Evolutionary conservation across 2,329 filamentous ascomycete genomes (phyloP).

Genomic region (Pestalotiopsis sp.): DNA sequence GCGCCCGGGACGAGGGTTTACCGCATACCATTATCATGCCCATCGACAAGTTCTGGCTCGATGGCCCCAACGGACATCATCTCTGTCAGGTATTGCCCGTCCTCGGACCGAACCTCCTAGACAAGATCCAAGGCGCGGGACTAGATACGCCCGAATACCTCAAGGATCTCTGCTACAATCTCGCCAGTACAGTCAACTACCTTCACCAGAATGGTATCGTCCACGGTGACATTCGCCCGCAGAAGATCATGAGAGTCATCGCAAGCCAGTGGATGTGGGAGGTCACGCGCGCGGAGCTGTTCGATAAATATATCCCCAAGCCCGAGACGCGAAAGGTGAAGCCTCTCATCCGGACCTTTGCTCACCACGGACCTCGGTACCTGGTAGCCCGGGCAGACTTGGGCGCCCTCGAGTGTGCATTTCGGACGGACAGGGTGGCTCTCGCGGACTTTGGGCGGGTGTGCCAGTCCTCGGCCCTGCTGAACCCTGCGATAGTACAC

Average conservation of each 20-base stretch:
- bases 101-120: background rate
- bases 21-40: background rate
- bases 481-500: background rate
- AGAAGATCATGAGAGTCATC: conserved; percentile 1
- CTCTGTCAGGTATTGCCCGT: conserved; percentile 3
- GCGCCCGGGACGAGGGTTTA: background rate
- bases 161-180: background rate
- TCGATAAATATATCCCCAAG: background rate
- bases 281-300: background rate
- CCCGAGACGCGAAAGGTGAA: background rate
- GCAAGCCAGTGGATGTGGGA: conserved; percentile 1
- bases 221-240: conserved; percentile 1
- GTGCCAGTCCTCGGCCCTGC: background rate
- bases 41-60: background rate
- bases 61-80: conserved; percentile 4
- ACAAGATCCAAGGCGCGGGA: background rate
- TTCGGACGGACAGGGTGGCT: background rate
- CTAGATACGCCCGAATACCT: conserved; percentile 4
- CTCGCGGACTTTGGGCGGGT: background rate
- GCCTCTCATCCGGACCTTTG: background rate
- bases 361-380: background rate
- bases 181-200: background rate
- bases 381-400: background rate
- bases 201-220: background rate
- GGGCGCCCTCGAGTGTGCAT: background rate